Conservation (phyloP, 2,329 filamentous ascomycete species). For the Claviceps capensis region DNA sequence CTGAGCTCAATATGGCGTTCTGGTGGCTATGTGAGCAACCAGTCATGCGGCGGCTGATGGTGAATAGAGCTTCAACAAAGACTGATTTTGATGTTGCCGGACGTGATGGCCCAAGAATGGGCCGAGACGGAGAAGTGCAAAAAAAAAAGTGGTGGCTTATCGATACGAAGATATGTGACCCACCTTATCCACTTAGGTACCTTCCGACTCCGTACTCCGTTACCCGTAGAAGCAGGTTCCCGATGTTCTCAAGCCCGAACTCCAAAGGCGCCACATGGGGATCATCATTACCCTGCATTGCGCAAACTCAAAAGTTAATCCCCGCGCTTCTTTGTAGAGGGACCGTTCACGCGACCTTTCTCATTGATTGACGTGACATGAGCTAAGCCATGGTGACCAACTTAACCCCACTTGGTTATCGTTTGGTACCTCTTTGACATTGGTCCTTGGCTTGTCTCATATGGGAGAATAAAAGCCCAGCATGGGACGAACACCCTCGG, state of each 20-base stretch:
- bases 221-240: too few species aligned
- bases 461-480: not conserved
- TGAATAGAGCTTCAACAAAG: not conserved
- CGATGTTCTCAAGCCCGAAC: too few species aligned
- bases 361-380: not conserved
- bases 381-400: not conserved
- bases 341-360: not conserved
- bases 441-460: not conserved
- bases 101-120: conserved; percentile 1
- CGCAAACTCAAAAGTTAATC: too few species aligned
- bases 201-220: too few species aligned
- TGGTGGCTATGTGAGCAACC: not conserved
- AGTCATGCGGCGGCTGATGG: not conserved
- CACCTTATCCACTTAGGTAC: not conserved
- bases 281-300: too few species aligned
- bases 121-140: conserved; percentile 9
- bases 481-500: not conserved
- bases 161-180: not conserved
- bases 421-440: not conserved
- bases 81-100: not conserved
- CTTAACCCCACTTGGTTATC: not conserved
- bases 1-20: conserved; percentile 1
- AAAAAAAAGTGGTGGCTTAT: conserved; percentile 1
- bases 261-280: too few species aligned
- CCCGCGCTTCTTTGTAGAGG: not conserved